Evolutionary conservation across 2,329 filamentous ascomycete species (phyloP).

Genomic region (Ophiostoma triangulosporum): DNA sequence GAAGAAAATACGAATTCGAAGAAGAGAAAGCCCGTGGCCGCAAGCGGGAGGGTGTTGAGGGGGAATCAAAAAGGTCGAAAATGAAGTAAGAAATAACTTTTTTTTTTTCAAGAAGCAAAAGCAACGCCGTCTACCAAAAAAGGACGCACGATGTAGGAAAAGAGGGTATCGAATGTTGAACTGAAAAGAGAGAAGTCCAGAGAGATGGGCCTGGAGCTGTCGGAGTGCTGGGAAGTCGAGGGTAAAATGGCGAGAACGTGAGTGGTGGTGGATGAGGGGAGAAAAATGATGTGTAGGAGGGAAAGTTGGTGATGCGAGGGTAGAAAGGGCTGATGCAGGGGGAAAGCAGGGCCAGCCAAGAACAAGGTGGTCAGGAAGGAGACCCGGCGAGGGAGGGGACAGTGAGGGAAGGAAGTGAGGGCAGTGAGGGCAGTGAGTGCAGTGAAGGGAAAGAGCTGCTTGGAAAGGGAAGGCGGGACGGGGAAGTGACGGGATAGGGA

Average conservation of each 20-base stretch:
- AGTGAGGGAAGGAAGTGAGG: background rate
- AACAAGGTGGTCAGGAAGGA: background rate
- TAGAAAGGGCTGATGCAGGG: slow-evolving; percentile 1
- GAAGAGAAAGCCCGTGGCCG: background rate
- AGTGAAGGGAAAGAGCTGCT: background rate
- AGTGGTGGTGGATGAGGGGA: background rate
- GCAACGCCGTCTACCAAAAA: slow-evolving; percentile 1
- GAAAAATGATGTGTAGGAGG: background rate
- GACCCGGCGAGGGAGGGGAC: background rate
- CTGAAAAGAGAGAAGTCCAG: background rate
- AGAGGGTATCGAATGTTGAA: background rate
- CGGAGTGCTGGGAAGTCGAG: background rate
- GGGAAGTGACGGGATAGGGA: background rate
- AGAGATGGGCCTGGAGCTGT: background rate
- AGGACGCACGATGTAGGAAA: background rate
- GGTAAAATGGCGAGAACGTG: background rate
- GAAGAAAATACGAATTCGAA: background rate
- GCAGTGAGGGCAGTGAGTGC: background rate
- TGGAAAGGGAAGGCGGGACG: background rate
- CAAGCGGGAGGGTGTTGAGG: background rate
- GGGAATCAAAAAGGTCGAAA: slow-evolving; percentile 1
- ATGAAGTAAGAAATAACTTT: background rate
- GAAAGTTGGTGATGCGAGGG: background rate
- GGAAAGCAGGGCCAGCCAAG: background rate
- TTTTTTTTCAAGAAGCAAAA: background rate